Conservation (phyloP, 495 filamentous ascomycete genomes). For the Stereocaulon alpinum region DNA sequence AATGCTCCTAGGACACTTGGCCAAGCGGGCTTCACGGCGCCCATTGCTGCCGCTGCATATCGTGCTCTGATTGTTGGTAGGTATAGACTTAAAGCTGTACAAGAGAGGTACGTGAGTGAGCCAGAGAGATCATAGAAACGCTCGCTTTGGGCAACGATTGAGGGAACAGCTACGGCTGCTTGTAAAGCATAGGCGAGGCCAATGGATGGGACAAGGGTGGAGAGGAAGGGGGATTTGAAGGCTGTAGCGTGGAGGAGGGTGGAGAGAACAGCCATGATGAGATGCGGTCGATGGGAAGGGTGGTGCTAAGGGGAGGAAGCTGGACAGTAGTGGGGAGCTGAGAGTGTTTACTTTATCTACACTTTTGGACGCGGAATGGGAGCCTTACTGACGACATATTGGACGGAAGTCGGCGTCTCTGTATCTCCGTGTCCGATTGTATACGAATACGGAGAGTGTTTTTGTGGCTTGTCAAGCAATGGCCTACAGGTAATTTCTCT, state of each 20-base stretch:
- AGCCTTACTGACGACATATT: slow-evolving; percentile 3
- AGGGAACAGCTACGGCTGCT: slow-evolving; percentile 46
- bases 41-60: slow-evolving; percentile 29
- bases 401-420: not conserved
- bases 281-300: not conserved
- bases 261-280: slow-evolving; percentile 38
- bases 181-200: slow-evolving; percentile 33
- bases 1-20: slow-evolving; percentile 37
- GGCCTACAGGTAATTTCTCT: too few species aligned
- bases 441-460: slow-evolving; percentile 1
- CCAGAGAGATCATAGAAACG: slow-evolving; percentile 58
- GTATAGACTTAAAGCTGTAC: slow-evolving; percentile 46
- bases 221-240: slow-evolving; percentile 48
- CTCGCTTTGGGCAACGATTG: slow-evolving; percentile 45
- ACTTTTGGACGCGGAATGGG: not conserved
- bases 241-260: slow-evolving; percentile 44
- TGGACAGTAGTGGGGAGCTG: not conserved
- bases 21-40: slow-evolving; percentile 32
- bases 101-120: slow-evolving; percentile 49
- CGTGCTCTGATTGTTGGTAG: slow-evolving; percentile 47
- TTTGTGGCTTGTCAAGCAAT: too few species aligned
- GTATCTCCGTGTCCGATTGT: not conserved
- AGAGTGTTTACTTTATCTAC: slow-evolving; percentile 9
- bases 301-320: not conserved
- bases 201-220: slow-evolving; percentile 47